Evolutionary conservation across 208 protist genomes (phyloP).

Genomic region (Trypanosoma theileri): DNA sequence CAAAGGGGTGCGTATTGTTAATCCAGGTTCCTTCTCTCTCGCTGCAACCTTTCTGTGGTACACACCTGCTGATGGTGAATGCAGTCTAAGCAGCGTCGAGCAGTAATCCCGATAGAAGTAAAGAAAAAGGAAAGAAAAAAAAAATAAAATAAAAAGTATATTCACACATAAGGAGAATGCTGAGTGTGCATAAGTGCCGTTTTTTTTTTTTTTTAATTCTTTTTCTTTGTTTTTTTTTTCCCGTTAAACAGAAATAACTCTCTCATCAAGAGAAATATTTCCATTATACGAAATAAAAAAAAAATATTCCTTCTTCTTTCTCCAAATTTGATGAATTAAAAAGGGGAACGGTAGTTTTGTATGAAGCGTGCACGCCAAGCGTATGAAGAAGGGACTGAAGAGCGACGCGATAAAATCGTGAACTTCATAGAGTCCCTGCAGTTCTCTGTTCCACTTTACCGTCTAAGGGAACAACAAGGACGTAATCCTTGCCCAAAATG

Average conservation of each 20-base stretch:
- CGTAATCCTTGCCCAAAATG: conserved; percentile 74
- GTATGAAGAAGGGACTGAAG: conserved; percentile 65
- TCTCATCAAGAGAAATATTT: neutral
- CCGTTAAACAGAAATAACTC: neutral
- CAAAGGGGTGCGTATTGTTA: conserved; percentile 79
- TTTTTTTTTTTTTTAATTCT: conserved; percentile 11
- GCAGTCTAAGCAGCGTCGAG: conserved; percentile 74
- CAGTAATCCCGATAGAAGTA: conserved; percentile 6
- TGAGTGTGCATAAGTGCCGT: neutral
- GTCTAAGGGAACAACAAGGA: conserved; percentile 56
- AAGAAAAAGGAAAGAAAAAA: conserved; percentile 4
- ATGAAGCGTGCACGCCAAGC: conserved; percentile 73
- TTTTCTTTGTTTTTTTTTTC: conserved; percentile 5
- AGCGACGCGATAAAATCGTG: conserved; percentile 50
- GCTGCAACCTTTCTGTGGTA: conserved; percentile 87
- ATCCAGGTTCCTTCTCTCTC: conserved; percentile 83
- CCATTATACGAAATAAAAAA: too few species aligned
- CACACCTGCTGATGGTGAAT: conserved; percentile 83
- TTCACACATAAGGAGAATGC: neutral
- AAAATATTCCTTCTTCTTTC: conserved; percentile 4
- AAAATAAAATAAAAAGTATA: neutral
- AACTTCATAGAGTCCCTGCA: conserved; percentile 68
- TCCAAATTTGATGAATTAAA: neutral
- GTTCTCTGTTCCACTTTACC: conserved; percentile 70
- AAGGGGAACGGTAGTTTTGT: neutral